Evolutionary conservation across 305 asterid genomes (phyloP).

Genomic region (Solanum hybrid): DNA sequence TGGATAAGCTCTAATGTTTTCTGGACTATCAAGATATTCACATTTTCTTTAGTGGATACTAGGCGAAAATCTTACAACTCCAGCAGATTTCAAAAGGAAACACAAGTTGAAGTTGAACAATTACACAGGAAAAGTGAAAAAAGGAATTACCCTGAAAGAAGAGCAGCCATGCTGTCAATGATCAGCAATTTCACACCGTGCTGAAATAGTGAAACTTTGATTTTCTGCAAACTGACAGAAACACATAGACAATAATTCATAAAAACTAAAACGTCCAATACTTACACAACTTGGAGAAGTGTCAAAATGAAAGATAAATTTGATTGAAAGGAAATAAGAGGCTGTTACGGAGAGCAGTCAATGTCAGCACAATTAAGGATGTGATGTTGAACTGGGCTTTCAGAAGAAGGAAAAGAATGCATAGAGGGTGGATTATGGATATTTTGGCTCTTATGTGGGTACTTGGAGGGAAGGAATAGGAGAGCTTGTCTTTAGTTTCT

Average conservation of each 20-base stretch:
- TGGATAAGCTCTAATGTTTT: neutral
- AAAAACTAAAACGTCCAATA: neutral
- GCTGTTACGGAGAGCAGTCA: neutral
- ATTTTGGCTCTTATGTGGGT: neutral
- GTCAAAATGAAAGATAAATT: neutral
- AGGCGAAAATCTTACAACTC: neutral
- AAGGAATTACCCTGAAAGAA: slow-evolving; percentile 51
- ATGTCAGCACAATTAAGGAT: neutral
- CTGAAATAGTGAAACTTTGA: slow-evolving; percentile 56
- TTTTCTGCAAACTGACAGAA: slow-evolving; percentile 60
- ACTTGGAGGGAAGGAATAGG: neutral
- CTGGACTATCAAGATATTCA: neutral
- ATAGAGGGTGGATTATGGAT: neutral
- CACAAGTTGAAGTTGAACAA: neutral
- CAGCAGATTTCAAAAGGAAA: neutral
- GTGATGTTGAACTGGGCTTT: neutral
- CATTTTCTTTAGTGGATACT: neutral
- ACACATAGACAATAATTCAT: neutral
- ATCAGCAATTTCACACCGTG: slow-evolving; percentile 58
- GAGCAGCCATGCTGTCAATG: slow-evolving; percentile 89
- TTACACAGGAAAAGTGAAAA: slow-evolving; percentile 4
- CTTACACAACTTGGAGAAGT: neutral
- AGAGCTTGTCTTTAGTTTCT: neutral
- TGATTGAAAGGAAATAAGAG: neutral
- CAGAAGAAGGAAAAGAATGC: neutral